Evolutionary conservation across 1,284 basidiomycete genomes (phyloP), one percentile per base, ranked within the genome.

Genomic region (Anthracocystis panici-leucophaei): DNA sequence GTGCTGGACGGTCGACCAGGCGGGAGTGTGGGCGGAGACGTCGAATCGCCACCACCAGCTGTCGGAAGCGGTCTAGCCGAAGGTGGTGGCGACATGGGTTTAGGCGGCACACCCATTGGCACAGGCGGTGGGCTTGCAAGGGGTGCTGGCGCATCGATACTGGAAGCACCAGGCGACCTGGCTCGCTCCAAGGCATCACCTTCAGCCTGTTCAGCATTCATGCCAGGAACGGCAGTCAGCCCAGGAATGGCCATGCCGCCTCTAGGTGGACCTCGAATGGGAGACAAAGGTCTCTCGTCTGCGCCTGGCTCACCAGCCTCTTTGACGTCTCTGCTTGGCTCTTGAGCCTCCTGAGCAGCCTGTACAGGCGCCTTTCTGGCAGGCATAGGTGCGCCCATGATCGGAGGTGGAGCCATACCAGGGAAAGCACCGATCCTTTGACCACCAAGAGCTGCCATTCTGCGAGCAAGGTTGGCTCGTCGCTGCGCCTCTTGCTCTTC

Each of bases 391-490:
- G 29, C 83, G 51, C 57, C 82, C 86, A 66, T 85, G 65, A 46
- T 78, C 42, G 71, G 81, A 57, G 56, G 73, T 91, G 72, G 68
- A 25, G 69, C 93, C 93, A 95, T 84, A 91, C 93, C 79, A 84
- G 57, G 79, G 76, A 60, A 73, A 4, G 53, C 71, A 5, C 80
- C 82, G 48, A 84, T 75, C 10, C 81, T 53, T 38, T 78, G 78
- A 42, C 82, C 83, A 16, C 83, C 83, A 11, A 84, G 64, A 0
- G 75, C 75, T 1, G 83, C 83, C 82, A 84, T 84, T 18, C 83
- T 76, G 21, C 72, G 65, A 20, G 82, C 79, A 38, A 84, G 75
- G 1, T 77, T 66, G 18, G 77, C 80, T 12, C 81, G 73, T 27
- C 82, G 70, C 45, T 65, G 70, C 2, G 75, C 68, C 31, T 84